A percentile compares a stretch with the other conserved stretches of the same genome.
These are phyloP conservation scores for Xylaria sp. DNA, from an alignment of 2,329 filamentous ascomycete species.

Conservation along the genomic window DNA sequence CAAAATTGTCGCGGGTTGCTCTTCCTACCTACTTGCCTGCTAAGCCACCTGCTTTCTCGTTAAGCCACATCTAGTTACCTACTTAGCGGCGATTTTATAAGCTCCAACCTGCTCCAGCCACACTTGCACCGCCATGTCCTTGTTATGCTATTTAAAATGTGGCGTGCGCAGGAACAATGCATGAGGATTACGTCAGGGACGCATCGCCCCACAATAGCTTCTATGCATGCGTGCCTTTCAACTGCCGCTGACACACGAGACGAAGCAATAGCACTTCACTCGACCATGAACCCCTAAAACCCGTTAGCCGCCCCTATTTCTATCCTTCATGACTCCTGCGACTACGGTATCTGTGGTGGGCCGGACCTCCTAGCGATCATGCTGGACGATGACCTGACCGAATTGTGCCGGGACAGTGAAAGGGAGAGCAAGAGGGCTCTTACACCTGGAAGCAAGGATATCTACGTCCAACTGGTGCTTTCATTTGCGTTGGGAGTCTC, in stretches of 20 bases:
- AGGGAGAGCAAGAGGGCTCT: slow-evolving; percentile 42
- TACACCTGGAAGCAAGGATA: slow-evolving; percentile 57
- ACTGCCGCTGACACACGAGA: background rate
- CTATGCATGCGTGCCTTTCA: background rate
- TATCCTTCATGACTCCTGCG: slow-evolving; percentile 14
- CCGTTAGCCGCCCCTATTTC: background rate
- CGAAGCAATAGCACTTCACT: slow-evolving; percentile 4
- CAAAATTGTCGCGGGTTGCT: too few species aligned
- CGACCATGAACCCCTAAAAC: slow-evolving; percentile 28
- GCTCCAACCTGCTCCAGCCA: background rate
- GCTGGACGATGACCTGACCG: slow-evolving; percentile 31
- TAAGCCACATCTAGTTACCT: too few species aligned
- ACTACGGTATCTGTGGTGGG: slow-evolving; percentile 18
- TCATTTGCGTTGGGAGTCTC: slow-evolving; percentile 75
- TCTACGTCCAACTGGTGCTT: slow-evolving; percentile 75
- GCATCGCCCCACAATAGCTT: slow-evolving; percentile 13
- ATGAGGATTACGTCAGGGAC: slow-evolving; percentile 30
- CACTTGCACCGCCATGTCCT: background rate
- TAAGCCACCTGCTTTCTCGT: too few species aligned
- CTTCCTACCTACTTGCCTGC: too few species aligned
- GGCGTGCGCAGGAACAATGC: slow-evolving; percentile 13
- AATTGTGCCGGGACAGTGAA: slow-evolving; percentile 40
- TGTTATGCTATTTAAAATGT: slow-evolving; percentile 5
- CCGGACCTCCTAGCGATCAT: slow-evolving; percentile 30
- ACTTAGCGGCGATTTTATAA: background rate